Evolutionary conservation across 371 early-diverging fungal species (phyloP).

Genomic region (Synchytrium microbalum): DNA sequence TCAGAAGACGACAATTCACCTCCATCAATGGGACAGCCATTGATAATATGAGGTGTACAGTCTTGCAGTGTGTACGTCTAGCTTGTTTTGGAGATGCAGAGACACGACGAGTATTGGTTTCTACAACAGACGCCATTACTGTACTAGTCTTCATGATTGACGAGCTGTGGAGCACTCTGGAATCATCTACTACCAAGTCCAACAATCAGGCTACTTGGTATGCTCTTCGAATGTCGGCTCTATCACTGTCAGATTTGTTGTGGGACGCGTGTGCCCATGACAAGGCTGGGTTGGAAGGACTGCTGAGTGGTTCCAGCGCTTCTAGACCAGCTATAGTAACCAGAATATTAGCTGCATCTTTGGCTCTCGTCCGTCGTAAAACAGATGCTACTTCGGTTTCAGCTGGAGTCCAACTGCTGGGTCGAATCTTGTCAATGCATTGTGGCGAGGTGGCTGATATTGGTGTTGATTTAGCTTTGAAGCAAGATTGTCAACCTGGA

Average conservation of each 20-base stretch:
- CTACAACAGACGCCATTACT: background rate
- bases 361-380: background rate
- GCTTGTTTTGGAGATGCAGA: background rate
- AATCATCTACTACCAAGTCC: background rate
- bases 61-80: background rate
- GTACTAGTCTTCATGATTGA: background rate
- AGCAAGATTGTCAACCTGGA: background rate
- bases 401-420: conserved; percentile 7
- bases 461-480: conserved; percentile 8
- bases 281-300: background rate
- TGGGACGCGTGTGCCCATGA: background rate
- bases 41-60: background rate
- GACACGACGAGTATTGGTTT: background rate
- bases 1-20: conserved; percentile 2
- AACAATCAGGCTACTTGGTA: background rate
- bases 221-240: background rate
- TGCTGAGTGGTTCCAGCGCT: background rate
- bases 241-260: background rate
- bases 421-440: conserved; percentile 19
- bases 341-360: background rate
- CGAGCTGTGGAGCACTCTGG: background rate
- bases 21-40: background rate
- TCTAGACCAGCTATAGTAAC: background rate
- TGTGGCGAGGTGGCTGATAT: conserved; percentile 14
- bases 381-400: background rate